Percentiles rank a stretch among this genome's conserved stretches.
Evolutionary conservation across 345 rosid species (phyloP).

Genomic region (Gossypium anomalum): DNA sequence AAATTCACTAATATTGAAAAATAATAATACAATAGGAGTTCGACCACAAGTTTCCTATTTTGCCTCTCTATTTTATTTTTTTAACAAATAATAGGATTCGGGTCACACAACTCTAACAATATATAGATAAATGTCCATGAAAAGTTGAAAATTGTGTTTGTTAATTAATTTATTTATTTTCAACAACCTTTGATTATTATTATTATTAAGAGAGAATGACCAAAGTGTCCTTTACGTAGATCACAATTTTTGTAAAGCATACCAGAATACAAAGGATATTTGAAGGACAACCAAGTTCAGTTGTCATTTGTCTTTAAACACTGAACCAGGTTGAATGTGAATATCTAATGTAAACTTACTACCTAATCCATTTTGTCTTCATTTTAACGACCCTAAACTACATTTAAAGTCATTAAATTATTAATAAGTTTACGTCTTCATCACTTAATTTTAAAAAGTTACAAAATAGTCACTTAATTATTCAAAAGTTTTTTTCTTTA

Average conservation of each 20-base stretch:
- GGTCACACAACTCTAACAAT: too few relatives aligned
- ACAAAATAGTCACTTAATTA: too few relatives aligned
- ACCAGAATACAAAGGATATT: background rate
- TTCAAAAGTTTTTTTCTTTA: too few relatives aligned
- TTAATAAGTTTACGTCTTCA: too few relatives aligned
- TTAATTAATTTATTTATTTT: background rate
- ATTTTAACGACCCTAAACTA: background rate
- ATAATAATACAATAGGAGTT: too few relatives aligned
- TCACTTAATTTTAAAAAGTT: too few relatives aligned
- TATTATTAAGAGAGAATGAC: background rate
- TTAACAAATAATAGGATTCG: accelerated
- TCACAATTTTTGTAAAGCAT: constrained; percentile 8
- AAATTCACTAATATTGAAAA: too few relatives aligned
- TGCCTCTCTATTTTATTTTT: too few relatives aligned
- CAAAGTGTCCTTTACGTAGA: constrained; percentile 15
- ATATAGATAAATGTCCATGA: too few relatives aligned
- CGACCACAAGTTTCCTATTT: accelerated
- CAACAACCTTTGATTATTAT: background rate
- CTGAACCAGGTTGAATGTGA: constrained; percentile 25
- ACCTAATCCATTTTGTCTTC: constrained; percentile 27
- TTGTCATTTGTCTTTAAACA: constrained; percentile 24
- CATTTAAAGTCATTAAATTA: too few relatives aligned
- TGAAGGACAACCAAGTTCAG: constrained; percentile 5
- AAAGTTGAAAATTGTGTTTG: too few relatives aligned
- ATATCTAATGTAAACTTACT: constrained; percentile 25